Base-by-base conservation (phyloP, 2,329 filamentous ascomycete genomes). In the Aspergillus tamarii region DNA sequence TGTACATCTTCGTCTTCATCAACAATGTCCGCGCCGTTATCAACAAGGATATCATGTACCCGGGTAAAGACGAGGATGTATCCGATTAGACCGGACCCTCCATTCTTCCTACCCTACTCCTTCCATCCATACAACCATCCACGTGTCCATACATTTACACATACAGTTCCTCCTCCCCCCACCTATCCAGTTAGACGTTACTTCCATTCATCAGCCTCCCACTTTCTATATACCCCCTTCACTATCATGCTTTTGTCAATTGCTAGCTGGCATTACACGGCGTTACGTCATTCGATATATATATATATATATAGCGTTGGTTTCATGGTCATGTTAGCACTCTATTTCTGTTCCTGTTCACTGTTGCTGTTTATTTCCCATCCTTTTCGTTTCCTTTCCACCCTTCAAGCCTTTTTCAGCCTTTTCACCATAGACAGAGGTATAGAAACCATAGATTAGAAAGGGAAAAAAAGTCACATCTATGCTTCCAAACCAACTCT, bases 21-120 rank as follows among this genome's bases (percentile, higher is more conserved):
- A 78, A 80, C 48, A 83, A 87, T 69, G 70, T 85, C 2, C 76
- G 79, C 28, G 87, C 86, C 2, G 77, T 89, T 32, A 73, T 76
- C 66, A 79, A 77, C 19, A 78, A 81, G 54, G 81, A 87, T 56
- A 84, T 89, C 21, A 76, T 88, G 67, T 88, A 82, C 75, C 84
- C 85, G 5, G 87, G 87, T 0, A 87, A 83, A 69, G 87, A 89
- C 64, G 87, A 89, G 69, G 87, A 89, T 66, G 81, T 72, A 12
- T 72, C 68, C 7, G 74, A 77, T 0, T 77, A 70, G 21, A 66
- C 4, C 30, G n/a, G 1, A 34, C 9, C 12, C 6, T 48, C 14
- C 23, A 50, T 28, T 30, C 7, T 30, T 7, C 45, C 14, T 14
- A 19, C 2, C 16, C 4, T 36, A 12, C 34, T 14, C 36, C 14